Evolutionary conservation across 164 flowering plant genomes (phyloP), one percentile per base, ranked within the genome.

Genomic region (Tinospora cordifolia): DNA sequence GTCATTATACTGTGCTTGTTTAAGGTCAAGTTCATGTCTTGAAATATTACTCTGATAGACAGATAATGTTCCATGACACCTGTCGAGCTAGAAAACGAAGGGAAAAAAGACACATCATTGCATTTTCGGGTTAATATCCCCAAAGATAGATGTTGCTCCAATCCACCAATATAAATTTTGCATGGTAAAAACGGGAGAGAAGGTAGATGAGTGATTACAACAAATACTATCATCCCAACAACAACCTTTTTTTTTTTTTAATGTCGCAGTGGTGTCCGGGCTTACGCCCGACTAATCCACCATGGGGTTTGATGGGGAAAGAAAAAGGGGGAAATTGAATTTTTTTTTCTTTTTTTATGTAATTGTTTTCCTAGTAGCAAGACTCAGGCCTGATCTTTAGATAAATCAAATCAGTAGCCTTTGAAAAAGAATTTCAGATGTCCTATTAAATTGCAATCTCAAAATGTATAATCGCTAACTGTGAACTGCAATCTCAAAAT

Each of bases 1-100:
- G 75, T 90, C 99, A 72, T 89, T 91, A 84, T 87, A 95, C 65
- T 90, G 90, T 39, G 93, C 73, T 70, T 95, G 92, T 77, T 91
- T 95, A 38, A 95, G 97, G 72, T 90, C 98, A 77, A 76, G 54
- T 79, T 84, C 90, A 74, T 89, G 80, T 79, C 78, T 83, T 40
- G 91, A 83, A 65, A 95, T 83, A 80, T 90, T 92, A 78, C 81
- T 86, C 77, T 89, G 89, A 71, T 94, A 90, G 22, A 92, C 99
- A 71, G 94, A 84, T 74, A 89, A 63, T 63, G 96, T 92, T 54
- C 99, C 99, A 62, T 71, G 91, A 62, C 73, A 86, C 79, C 82
- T 85, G 83, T 92, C 87, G 26, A 89, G 72, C 99, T 95, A 90
- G 67, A 76, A 70, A 19, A 70, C 14, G 70, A 22, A 58, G 7